Conservation (phyloP, 768 basidiomycete species). For the Rhizopogon roseolus region DNA sequence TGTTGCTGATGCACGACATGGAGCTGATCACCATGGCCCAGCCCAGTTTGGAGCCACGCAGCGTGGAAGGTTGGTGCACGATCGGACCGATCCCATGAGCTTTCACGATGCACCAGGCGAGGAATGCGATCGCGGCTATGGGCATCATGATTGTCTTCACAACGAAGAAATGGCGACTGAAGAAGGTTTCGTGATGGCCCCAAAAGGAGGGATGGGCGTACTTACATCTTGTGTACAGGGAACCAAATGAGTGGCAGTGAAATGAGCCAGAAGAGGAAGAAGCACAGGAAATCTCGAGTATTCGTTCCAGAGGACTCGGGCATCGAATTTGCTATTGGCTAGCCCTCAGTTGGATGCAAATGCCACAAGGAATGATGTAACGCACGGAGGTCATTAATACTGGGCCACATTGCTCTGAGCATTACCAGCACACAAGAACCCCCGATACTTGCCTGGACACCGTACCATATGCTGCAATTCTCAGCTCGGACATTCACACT, state of each 20-base stretch:
- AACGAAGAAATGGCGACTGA: conserved; percentile 73
- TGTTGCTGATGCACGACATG: conserved; percentile 78
- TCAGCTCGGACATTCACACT: conserved; percentile 7
- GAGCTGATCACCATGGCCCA: conserved; percentile 74
- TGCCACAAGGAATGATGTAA: conserved; percentile 5
- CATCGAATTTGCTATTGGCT: conserved; percentile 56
- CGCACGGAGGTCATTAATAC: conserved; percentile 60
- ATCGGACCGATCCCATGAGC: conserved; percentile 78
- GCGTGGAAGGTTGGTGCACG: conserved; percentile 53
- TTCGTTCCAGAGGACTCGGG: conserved; percentile 69
- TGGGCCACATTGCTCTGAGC: conserved; percentile 74
- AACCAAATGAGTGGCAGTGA: conserved; percentile 79
- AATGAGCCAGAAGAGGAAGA: conserved; percentile 85
- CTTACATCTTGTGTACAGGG: conserved; percentile 75
- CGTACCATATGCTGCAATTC: conserved; percentile 60
- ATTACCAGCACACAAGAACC: conserved; percentile 72
- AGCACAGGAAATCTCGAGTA: conserved; percentile 70
- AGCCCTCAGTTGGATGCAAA: background rate
- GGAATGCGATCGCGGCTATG: conserved; percentile 63
- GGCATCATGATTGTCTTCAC: conserved; percentile 72
- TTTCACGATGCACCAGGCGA: conserved; percentile 74
- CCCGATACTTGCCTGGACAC: conserved; percentile 77
- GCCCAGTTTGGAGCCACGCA: conserved; percentile 65
- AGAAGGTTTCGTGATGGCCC: conserved; percentile 7
- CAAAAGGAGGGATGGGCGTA: conserved; percentile 11